Evolutionary conservation across 176 grass and related monocot species (phyloP).

Genomic region (Chloris gayana): DNA sequence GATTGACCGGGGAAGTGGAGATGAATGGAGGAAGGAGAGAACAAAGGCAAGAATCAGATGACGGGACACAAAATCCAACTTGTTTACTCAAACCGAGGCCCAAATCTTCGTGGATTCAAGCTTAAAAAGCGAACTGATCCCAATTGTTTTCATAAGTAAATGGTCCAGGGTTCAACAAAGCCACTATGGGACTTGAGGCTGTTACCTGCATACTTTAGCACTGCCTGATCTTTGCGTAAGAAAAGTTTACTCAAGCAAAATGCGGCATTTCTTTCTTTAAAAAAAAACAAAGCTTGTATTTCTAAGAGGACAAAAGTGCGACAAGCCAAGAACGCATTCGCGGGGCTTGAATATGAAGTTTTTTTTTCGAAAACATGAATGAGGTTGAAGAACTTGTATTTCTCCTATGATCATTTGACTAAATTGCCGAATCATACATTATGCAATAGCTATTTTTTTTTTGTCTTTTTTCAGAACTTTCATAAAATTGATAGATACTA

Average conservation of each 20-base stretch:
- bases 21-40: not conserved
- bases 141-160: not conserved
- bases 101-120: conserved; percentile 12
- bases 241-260: not conserved
- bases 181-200: not conserved
- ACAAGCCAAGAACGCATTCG: not conserved
- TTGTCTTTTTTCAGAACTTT: not conserved
- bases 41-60: conserved; percentile 19
- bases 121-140: conserved; percentile 10
- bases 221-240: not conserved
- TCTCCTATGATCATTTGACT: not conserved
- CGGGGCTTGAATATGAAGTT: not conserved
- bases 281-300: not conserved
- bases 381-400: not conserved
- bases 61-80: not conserved
- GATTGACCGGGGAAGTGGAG: not conserved
- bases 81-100: conserved; percentile 25
- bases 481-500: not conserved
- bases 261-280: too few relatives aligned
- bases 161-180: not conserved
- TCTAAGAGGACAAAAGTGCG: not conserved
- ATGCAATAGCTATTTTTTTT: not conserved
- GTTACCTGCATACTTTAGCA: not conserved
- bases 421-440: conserved; percentile 1
- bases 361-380: too few relatives aligned